phyloP scores from a whole-genome alignment of 805 yeast genomes.

The Alloascoidea hylecoeti region DNA sequence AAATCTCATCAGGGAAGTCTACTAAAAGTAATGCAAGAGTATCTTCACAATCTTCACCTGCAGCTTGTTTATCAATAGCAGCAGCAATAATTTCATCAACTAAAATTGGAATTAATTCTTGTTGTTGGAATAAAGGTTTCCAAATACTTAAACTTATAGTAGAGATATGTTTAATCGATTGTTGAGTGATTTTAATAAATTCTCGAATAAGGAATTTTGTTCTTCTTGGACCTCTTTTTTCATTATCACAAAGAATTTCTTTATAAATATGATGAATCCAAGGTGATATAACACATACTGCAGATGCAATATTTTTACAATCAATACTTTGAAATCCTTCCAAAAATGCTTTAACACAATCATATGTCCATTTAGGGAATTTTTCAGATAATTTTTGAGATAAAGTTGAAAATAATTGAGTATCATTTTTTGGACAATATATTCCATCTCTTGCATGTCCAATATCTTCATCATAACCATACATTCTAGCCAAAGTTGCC shows the following conservation, averaged over 20 bases:
- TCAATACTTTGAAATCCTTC: conserved; percentile 23
- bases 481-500: conserved; percentile 45
- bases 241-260: conserved; percentile 33
- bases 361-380: conserved; percentile 45
- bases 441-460: conserved; percentile 41
- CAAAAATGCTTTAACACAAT: conserved; percentile 36
- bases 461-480: conserved; percentile 44
- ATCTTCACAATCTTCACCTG: conserved; percentile 35
- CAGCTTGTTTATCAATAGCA: conserved; percentile 67
- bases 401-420: conserved; percentile 42
- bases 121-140: conserved; percentile 51
- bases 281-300: not conserved
- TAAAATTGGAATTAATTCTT: conserved; percentile 37
- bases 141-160: conserved; percentile 52
- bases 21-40: conserved; percentile 47
- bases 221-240: conserved; percentile 43
- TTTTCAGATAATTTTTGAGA: conserved; percentile 39
- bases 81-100: conserved; percentile 65
- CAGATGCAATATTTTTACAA: not conserved
- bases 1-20: conserved; percentile 56
- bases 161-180: conserved; percentile 28
- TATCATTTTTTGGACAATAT: conserved; percentile 54
- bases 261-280: not conserved
- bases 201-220: conserved; percentile 47
- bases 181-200: conserved; percentile 39